A percentile compares a stretch with the other conserved stretches of the same genome.
phyloP scores from a whole-genome alignment of 768 basidiomycete genomes.

The Boletus subparvulus region DNA sequence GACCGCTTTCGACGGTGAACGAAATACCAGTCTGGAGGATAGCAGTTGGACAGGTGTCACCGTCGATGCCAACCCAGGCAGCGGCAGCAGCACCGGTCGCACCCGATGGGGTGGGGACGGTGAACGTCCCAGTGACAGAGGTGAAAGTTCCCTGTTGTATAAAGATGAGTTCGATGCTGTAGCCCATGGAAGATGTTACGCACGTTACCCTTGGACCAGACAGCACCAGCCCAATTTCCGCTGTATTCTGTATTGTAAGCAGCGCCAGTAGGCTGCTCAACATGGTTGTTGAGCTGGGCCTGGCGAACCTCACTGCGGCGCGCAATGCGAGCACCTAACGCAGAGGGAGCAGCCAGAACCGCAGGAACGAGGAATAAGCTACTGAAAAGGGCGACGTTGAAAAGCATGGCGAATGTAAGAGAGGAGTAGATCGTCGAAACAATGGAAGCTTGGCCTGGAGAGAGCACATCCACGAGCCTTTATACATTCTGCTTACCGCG shows the following conservation, averaged over 20 bases:
- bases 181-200: not conserved
- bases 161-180: not conserved
- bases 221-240: conserved; percentile 11
- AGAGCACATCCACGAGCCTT: not conserved
- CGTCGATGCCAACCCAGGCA: conserved; percentile 16
- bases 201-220: not conserved
- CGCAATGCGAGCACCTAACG: not conserved
- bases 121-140: conserved; percentile 10
- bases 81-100: not conserved
- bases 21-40: conserved; percentile 8
- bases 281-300: not conserved
- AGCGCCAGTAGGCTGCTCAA: not conserved
- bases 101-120: conserved; percentile 3
- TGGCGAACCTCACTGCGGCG: not conserved
- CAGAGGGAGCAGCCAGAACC: not conserved
- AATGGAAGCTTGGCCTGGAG: not conserved
- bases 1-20: not conserved
- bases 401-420: not conserved
- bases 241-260: not conserved
- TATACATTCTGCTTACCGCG: not conserved
- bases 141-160: conserved; percentile 7
- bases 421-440: not conserved
- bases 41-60: not conserved
- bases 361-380: not conserved
- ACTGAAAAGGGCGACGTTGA: not conserved